Evolutionary conservation across 2,329 filamentous ascomycete species (phyloP).

Genomic region (Amesomyces nigricolor): DNA sequence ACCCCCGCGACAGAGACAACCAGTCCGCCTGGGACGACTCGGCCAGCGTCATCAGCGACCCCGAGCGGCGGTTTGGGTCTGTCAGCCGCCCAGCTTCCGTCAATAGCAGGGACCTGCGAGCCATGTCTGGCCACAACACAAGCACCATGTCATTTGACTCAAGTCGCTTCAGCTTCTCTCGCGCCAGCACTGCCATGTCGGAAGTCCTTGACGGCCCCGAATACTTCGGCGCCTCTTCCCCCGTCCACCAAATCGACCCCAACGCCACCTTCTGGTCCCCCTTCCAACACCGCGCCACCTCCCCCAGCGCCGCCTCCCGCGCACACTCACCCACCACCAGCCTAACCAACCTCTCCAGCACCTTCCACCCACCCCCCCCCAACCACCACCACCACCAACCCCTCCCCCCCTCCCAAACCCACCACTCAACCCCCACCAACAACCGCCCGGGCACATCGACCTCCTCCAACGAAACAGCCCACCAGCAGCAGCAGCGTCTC

Average conservation of each 20-base stretch:
- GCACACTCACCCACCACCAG: conserved; percentile 59
- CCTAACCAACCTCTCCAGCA: conserved; percentile 50
- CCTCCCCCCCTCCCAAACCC: conserved; percentile 38
- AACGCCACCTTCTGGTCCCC: conserved; percentile 85
- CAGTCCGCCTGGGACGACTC: conserved; percentile 46
- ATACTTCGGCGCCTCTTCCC: conserved; percentile 63
- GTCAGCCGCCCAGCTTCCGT: conserved; percentile 47
- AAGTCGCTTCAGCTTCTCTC: conserved; percentile 51
- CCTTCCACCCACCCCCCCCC: conserved; percentile 37
- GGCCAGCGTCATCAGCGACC: conserved; percentile 50
- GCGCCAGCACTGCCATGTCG: conserved; percentile 52
- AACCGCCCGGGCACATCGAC: conserved; percentile 59
- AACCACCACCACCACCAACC: conserved; percentile 34
- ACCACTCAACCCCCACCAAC: conserved; percentile 44
- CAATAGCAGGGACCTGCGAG: conserved; percentile 49
- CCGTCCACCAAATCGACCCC: conserved; percentile 67
- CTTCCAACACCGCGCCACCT: conserved; percentile 60
- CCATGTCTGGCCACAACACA: conserved; percentile 54
- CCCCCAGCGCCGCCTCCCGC: conserved; percentile 55
- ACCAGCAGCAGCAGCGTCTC: conserved; percentile 43
- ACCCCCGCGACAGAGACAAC: conserved; percentile 40
- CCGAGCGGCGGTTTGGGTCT: conserved; percentile 43
- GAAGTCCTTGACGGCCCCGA: conserved; percentile 67
- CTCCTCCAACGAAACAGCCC: conserved; percentile 62
- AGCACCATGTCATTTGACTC: conserved; percentile 69